A percentile compares a stretch with the other conserved stretches of the same genome.
Conservation (phyloP, 345 rosid genomes). For the Salix viminalis region DNA sequence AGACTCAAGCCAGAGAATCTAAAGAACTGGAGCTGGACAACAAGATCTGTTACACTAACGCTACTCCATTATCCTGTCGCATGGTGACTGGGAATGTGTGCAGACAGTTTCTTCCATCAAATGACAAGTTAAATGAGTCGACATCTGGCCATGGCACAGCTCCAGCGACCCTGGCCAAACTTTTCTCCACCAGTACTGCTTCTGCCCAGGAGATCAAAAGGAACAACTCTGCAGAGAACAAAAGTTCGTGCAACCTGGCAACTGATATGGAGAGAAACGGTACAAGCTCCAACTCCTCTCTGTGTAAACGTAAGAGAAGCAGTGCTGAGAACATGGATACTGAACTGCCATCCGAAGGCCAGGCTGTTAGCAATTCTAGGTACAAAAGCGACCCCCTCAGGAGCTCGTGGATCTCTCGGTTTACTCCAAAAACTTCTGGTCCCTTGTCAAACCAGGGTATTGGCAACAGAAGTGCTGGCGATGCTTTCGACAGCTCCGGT, state of each 20-base stretch:
- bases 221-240: constrained; percentile 29
- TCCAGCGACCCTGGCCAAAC: constrained; percentile 25
- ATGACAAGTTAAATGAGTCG: constrained; percentile 31
- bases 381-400: constrained; percentile 42
- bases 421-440: constrained; percentile 41
- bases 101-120: constrained; percentile 32
- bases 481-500: constrained; percentile 23
- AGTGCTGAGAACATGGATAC: constrained; percentile 22
- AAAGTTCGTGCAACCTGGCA: constrained; percentile 25
- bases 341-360: constrained; percentile 33
- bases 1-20: constrained; percentile 24
- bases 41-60: constrained; percentile 31
- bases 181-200: constrained; percentile 25
- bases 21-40: constrained; percentile 28
- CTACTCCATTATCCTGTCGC: constrained; percentile 37
- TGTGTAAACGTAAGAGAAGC: constrained; percentile 31
- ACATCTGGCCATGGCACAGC: constrained; percentile 28
- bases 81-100: constrained; percentile 32
- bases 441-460: constrained; percentile 22
- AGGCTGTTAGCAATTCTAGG: constrained; percentile 23
- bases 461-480: constrained; percentile 4
- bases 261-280: constrained; percentile 28
- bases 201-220: constrained; percentile 21
- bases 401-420: constrained; percentile 76
- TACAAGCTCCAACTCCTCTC: constrained; percentile 35